A percentile compares a stretch with the other conserved stretches of the same genome.
These are phyloP conservation scores for Fusarium mangiferae DNA, from an alignment of 2,329 filamentous ascomycete species.

Conservation along the genomic window DNA sequence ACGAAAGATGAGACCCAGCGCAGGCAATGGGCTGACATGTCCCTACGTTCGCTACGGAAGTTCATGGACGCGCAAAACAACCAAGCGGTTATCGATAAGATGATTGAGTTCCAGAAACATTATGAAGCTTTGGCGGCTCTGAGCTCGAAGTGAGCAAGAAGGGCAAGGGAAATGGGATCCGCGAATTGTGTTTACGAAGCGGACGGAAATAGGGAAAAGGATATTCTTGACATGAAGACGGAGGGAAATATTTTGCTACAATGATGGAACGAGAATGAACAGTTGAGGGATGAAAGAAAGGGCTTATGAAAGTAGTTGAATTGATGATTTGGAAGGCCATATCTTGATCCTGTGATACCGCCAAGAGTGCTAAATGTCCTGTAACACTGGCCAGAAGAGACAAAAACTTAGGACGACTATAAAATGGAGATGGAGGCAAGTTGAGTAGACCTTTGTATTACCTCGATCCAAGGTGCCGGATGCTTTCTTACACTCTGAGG, in stretches of 20 bases:
- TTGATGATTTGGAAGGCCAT: neutral
- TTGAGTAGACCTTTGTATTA: neutral
- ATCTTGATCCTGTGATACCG: neutral
- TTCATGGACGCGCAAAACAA: slow-evolving; percentile 4
- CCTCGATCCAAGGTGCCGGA: neutral
- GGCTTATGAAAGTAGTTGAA: neutral
- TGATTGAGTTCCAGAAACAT: neutral
- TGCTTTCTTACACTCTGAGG: neutral
- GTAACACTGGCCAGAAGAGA: neutral
- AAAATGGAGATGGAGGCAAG: neutral
- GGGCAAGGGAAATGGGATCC: neutral
- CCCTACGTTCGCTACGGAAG: neutral
- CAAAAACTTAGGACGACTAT: neutral
- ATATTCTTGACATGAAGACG: neutral
- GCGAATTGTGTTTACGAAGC: neutral
- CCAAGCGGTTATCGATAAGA: neutral
- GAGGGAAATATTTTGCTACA: neutral
- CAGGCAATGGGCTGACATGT: neutral
- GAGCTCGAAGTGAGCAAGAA: neutral
- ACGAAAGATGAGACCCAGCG: neutral
- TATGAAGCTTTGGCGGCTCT: neutral
- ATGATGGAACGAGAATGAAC: neutral
- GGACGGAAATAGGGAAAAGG: neutral
- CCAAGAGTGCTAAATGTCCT: neutral
- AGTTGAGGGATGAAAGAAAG: neutral